A percentile compares a stretch with the other conserved stretches of the same genome.
phyloP scores from a whole-genome alignment of 257 asterid species.

The Voacanga thouarsii region DNA sequence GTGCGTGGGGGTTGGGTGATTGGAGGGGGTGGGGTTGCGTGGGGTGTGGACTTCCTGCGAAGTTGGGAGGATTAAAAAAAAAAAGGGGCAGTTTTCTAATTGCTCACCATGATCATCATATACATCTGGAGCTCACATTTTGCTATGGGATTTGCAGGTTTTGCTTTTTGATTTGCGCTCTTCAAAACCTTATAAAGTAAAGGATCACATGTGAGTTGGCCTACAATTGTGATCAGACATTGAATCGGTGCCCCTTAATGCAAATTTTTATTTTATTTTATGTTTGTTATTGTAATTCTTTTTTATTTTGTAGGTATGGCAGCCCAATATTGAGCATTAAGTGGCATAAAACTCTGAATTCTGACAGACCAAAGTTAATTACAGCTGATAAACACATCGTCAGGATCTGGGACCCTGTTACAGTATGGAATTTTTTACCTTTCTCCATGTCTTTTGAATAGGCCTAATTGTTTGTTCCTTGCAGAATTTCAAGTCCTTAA shows the following conservation, averaged over 20 bases:
- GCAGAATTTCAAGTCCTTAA: not conserved
- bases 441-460: not conserved
- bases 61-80: not conserved
- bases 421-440: constrained; percentile 44
- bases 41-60: not conserved
- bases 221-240: not conserved
- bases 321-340: constrained; percentile 80
- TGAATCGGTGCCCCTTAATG: constrained; percentile 3
- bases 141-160: constrained; percentile 46
- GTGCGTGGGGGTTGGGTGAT: too few species aligned
- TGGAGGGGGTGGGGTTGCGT: too few species aligned
- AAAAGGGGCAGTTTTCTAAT: not conserved
- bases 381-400: constrained; percentile 82
- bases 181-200: constrained; percentile 63
- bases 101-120: not conserved
- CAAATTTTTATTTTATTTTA: not conserved
- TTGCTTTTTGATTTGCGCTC: constrained; percentile 81
- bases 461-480: not conserved
- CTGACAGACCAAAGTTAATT: constrained; percentile 61
- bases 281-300: not conserved
- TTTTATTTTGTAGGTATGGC: constrained; percentile 66
- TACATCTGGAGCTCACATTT: constrained; percentile 12
- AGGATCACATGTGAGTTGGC: constrained; percentile 86
- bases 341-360: constrained; percentile 87
- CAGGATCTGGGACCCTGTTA: constrained; percentile 89